Conservation (phyloP, 2,329 filamentous ascomycete genomes). For the Monosporascus sp. region DNA sequence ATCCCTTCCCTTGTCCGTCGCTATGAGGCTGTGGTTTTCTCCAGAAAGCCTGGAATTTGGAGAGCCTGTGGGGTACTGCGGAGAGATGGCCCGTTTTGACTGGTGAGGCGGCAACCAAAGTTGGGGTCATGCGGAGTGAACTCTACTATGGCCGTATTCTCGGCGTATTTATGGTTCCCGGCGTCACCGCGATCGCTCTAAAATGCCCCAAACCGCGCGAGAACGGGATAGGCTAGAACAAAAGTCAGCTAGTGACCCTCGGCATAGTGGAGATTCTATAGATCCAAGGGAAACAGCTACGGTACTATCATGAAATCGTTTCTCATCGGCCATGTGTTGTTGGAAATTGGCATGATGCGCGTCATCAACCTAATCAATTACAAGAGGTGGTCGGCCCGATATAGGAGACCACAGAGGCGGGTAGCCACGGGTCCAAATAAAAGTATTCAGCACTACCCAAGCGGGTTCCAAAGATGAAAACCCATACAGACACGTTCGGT, state of each 20-base stretch:
- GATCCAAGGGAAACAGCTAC: too few species aligned
- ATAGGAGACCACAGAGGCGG: too few species aligned
- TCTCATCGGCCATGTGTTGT: too few species aligned
- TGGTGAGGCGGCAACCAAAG: background rate
- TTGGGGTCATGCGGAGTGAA: background rate
- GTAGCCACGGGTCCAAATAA: too few species aligned
- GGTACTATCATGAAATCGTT: too few species aligned
- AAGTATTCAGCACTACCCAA: too few species aligned
- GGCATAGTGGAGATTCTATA: background rate
- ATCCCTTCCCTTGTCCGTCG: too few species aligned
- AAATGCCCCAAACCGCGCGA: background rate
- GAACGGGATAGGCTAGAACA: background rate
- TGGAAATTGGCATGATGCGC: too few species aligned
- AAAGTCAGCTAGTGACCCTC: background rate
- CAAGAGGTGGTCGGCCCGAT: too few species aligned
- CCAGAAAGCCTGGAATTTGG: background rate
- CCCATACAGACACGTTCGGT: too few species aligned
- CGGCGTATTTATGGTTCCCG: background rate
- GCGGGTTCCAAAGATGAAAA: too few species aligned
- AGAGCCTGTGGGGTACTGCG: background rate
- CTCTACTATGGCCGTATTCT: background rate
- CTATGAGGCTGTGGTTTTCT: background rate
- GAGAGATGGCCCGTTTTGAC: background rate
- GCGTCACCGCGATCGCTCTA: background rate
- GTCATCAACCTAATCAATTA: too few species aligned